phyloP scores from a whole-genome alignment of 306 rosid genomes.

The Neltuma alba region DNA sequence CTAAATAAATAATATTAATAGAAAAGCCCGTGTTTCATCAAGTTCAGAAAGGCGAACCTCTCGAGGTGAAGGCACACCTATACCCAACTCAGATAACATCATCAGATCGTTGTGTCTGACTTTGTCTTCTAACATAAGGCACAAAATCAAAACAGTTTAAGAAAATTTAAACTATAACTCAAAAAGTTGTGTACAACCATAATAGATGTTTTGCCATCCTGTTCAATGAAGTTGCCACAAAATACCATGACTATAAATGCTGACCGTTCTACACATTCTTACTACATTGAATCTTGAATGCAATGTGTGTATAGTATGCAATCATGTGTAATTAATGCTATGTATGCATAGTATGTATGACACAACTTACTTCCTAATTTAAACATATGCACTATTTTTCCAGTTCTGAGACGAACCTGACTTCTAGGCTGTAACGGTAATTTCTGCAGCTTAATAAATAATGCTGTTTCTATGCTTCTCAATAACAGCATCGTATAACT shows the following conservation, averaged over 20 bases:
- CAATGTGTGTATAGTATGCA: background rate
- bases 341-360: background rate
- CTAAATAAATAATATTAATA: background rate
- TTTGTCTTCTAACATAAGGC: background rate
- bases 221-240: background rate
- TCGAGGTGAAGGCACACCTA: background rate
- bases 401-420: constrained; percentile 4
- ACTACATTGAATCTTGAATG: background rate
- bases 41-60: background rate
- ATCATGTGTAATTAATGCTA: background rate
- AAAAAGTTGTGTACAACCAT: background rate
- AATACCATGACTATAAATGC: background rate
- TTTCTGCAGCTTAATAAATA: background rate
- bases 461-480: background rate
- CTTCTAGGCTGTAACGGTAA: background rate
- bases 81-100: background rate
- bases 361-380: background rate
- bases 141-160: background rate
- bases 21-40: background rate
- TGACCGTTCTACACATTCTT: background rate
- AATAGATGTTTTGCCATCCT: background rate
- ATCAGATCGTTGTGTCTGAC: background rate
- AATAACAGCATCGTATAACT: constrained; percentile 11
- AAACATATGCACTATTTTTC: background rate
- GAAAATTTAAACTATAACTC: background rate